Conservation (phyloP, 1,139 yeast species). For the Pichia sp. region DNA sequence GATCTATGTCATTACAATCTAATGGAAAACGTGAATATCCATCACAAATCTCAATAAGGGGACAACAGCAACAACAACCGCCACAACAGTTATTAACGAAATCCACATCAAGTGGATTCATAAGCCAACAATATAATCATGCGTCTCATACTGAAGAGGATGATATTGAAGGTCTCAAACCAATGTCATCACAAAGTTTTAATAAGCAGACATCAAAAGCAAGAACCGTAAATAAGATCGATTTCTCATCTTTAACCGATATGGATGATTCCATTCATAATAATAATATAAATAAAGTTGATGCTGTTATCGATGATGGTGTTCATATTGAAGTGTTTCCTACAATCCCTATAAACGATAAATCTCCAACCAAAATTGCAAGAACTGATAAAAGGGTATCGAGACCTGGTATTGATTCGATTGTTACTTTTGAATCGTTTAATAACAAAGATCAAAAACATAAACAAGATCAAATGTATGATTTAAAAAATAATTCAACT, state of each 20-base stretch:
- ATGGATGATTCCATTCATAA: no score
- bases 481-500: slow-evolving; percentile 14
- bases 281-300: no score
- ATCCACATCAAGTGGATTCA: background rate
- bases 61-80: background rate
- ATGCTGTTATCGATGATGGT: background rate
- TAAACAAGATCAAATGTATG: slow-evolving; percentile 9
- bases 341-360: background rate
- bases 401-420: slow-evolving; percentile 7
- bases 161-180: no score
- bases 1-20: slow-evolving; percentile 27
- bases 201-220: no score
- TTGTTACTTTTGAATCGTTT: slow-evolving; percentile 12
- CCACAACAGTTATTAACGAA: background rate
- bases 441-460: slow-evolving; percentile 2
- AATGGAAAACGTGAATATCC: no score
- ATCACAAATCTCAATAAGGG: slow-evolving; percentile 8
- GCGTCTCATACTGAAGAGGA: no score
- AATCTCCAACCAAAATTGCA: background rate
- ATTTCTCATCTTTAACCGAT: slow-evolving; percentile 6
- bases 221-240: slow-evolving; percentile 7
- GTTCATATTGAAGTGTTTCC: background rate
- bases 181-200: no score
- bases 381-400: background rate
- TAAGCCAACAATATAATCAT: no score